A percentile compares a stretch with the other conserved stretches of the same genome.
These are phyloP conservation scores for Striga asiatica DNA, from an alignment of 257 asterid genomes.

Conservation along the genomic window DNA sequence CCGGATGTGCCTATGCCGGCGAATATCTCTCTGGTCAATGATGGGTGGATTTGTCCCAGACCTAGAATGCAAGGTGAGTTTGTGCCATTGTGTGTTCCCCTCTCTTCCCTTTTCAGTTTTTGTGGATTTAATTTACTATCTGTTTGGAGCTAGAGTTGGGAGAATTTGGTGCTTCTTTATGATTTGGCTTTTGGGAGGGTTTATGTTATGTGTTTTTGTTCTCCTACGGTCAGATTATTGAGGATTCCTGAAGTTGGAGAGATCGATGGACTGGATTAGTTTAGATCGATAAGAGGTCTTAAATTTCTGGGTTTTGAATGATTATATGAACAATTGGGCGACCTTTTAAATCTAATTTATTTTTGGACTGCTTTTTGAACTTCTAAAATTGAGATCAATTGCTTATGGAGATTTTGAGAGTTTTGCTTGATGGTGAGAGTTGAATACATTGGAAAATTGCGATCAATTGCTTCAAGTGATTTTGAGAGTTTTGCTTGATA, in stretches of 20 bases:
- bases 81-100: not conserved
- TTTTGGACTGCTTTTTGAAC: not conserved
- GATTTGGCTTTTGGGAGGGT: too few relatives aligned
- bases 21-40: conserved; percentile 59
- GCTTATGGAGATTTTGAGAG: not conserved
- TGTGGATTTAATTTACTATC: too few relatives aligned
- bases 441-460: too few relatives aligned
- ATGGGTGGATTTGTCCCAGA: conserved; percentile 66
- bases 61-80: conserved; percentile 52
- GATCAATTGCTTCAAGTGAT: not conserved
- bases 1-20: conserved; percentile 52
- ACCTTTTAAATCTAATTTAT: not conserved
- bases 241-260: not conserved
- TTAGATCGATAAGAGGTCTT: not conserved
- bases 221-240: too few relatives aligned
- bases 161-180: too few relatives aligned
- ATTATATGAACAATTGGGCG: not conserved
- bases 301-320: not conserved
- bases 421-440: not conserved
- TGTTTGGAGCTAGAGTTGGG: not conserved
- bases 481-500: too few relatives aligned
- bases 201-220: too few relatives aligned
- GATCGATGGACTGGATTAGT: not conserved
- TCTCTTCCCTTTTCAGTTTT: not conserved
- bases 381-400: not conserved